Percentiles rank a stretch among this genome's conserved stretches.
Evolutionary conservation across 73 alveolate species (phyloP).

Genomic region (Tetrahymena borealis): DNA sequence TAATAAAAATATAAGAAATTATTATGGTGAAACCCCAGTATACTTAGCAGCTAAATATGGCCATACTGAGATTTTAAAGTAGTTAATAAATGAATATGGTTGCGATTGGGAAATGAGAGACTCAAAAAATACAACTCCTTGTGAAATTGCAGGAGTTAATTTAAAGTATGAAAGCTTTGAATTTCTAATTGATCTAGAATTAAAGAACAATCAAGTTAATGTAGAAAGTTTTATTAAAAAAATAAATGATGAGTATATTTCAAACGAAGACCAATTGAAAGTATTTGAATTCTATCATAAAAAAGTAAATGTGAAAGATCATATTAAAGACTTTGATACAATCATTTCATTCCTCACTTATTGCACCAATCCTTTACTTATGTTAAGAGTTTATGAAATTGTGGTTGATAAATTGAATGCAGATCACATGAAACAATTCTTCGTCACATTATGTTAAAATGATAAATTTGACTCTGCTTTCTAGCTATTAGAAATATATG

Average conservation of each 20-base stretch:
- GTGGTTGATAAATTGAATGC: neutral
- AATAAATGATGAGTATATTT: neutral
- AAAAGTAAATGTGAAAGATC: neutral
- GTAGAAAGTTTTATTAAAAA: neutral
- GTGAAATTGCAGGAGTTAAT: constrained; percentile 27
- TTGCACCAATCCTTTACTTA: neutral
- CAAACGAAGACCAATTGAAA: neutral
- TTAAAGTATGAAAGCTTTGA: constrained; percentile 3
- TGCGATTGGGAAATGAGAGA: neutral
- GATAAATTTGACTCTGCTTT: neutral
- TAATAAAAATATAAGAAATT: constrained; percentile 17
- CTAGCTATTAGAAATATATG: neutral
- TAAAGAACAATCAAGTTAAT: neutral
- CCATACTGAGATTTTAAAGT: constrained; percentile 16
- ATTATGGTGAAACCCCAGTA: constrained; percentile 38
- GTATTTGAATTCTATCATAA: neutral
- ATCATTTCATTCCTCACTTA: neutral
- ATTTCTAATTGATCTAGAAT: neutral
- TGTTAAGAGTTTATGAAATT: neutral
- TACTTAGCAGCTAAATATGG: constrained; percentile 30
- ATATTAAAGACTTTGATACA: neutral
- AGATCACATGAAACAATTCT: neutral
- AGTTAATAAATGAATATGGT: neutral
- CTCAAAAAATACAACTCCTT: constrained; percentile 9
- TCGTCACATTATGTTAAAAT: neutral